phyloP scores from a whole-genome alignment of 768 basidiomycete species.

The Hygrocybe punicea region DNA sequence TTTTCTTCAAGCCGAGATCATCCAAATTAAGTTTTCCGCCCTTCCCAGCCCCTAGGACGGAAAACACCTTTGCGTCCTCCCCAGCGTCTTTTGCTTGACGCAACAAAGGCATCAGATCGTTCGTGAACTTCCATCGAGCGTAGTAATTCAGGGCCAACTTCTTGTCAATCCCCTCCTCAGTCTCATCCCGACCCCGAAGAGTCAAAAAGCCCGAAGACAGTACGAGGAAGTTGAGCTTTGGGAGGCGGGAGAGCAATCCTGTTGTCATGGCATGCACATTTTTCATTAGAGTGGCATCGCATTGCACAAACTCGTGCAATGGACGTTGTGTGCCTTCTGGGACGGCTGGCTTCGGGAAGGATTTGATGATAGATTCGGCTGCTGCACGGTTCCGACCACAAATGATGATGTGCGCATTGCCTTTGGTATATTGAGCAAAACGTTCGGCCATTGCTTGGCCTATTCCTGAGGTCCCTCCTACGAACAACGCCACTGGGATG shows the following conservation, averaged over 20 bases:
- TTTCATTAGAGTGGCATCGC: constrained; percentile 50
- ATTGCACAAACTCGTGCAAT: constrained; percentile 45
- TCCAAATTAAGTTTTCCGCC: constrained; percentile 41
- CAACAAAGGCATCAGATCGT: constrained; percentile 45
- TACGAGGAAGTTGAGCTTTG: constrained; percentile 53
- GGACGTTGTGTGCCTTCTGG: constrained; percentile 4
- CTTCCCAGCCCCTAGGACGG: constrained; percentile 36
- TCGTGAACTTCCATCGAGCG: constrained; percentile 47
- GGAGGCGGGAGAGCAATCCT: constrained; percentile 30
- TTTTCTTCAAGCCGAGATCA: constrained; percentile 52
- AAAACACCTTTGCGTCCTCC: constrained; percentile 51
- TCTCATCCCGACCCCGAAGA: constrained; percentile 39
- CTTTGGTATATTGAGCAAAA: constrained; percentile 46
- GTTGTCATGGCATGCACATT: constrained; percentile 40
- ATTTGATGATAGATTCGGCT: constrained; percentile 45
- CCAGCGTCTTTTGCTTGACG: constrained; percentile 43
- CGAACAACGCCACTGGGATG: constrained; percentile 37
- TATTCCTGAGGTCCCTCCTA: constrained; percentile 48
- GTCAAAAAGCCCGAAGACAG: constrained; percentile 44
- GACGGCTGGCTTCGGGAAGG: constrained; percentile 34
- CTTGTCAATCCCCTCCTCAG: constrained; percentile 44
- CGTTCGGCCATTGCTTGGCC: constrained; percentile 46
- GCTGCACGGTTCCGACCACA: constrained; percentile 50
- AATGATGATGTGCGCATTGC: constrained; percentile 53
- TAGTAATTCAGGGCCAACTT: constrained; percentile 51